Evolutionary conservation across 192 early-diverging fungal species (phyloP), one percentile per base, ranked within the genome.

Genomic region (Kappamyces sp.): DNA sequence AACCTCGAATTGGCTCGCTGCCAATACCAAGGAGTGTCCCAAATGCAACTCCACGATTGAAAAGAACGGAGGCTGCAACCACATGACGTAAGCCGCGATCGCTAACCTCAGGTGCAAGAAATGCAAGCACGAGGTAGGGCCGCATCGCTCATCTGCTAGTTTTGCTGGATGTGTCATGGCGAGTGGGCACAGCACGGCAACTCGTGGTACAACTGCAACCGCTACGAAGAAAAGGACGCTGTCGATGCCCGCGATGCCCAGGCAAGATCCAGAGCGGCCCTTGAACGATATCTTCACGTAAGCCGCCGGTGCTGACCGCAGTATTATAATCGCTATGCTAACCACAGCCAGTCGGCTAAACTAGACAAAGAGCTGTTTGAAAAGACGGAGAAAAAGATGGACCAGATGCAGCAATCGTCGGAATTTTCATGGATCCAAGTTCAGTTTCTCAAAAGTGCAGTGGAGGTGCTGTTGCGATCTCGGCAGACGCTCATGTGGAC

Each of bases 51-150:
- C 91, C 5, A 94, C 89, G 0, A 98, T 99, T 61, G 96, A 99
- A 70, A 99, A 99, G 79, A 99, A 99, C 68, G 96, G 96, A 48
- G 96, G 96, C 5, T 99, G 96, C 77, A 99, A 98, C 71, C 96
- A 99, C 65, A 99, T 99, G 96, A 95, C 91, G 0, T 22, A 22
- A 22, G 22, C 22, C 22, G 22, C 22, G 22, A 22, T 22, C 22
- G 22, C 22, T 22, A 22, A 22, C 22, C 22, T 22, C 22, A 22
- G 22, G 22, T 99, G 96, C 75, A 84, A 89, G 59, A 93, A 95
- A 71, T 99, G 96, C 71, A 84, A 86, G 67, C 81, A 96, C 70
- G 93, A 99, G 63, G 66, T 46, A 47, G 55, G 45, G n/a, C 29
- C 43, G 49, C 5, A 7, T 58, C 34, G 1, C 57, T 54, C 42